Conservation (phyloP, 75 land plant species). For the Selaginella tamariscina region DNA sequence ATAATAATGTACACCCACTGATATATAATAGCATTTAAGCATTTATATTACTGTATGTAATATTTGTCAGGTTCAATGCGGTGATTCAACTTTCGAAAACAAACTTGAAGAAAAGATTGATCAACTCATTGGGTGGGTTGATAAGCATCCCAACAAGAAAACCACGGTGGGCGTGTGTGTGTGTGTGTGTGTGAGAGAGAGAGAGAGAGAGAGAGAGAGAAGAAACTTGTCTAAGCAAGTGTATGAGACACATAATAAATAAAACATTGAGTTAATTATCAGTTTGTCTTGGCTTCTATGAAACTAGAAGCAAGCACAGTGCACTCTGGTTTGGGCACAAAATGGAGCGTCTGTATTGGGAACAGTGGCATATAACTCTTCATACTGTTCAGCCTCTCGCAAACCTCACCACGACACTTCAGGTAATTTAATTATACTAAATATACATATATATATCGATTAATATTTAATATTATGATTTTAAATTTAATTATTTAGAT, state of each 20-base stretch:
- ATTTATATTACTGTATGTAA: too few relatives aligned
- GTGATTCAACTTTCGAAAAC: slow-evolving; percentile 63
- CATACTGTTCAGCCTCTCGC: slow-evolving; percentile 39
- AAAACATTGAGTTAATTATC: too few relatives aligned
- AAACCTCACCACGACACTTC: slow-evolving; percentile 15
- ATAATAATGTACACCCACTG: not conserved
- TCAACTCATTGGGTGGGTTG: slow-evolving; percentile 68
- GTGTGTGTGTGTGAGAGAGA: too few relatives aligned
- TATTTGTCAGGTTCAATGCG: slow-evolving; percentile 99
- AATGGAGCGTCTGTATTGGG: slow-evolving; percentile 78
- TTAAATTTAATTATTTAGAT: too few relatives aligned
- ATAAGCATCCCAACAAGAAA: slow-evolving; percentile 93
- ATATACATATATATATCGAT: too few relatives aligned
- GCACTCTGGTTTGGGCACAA: slow-evolving; percentile 80
- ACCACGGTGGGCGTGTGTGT: too few relatives aligned
- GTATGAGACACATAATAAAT: too few relatives aligned
- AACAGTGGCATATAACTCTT: slow-evolving; percentile 71
- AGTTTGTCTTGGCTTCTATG: slow-evolving; percentile 85
- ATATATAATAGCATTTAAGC: not conserved
- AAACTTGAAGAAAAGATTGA: slow-evolving; percentile 92
- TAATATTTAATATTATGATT: too few relatives aligned
- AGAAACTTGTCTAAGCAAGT: too few relatives aligned
- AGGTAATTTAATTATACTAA: too few relatives aligned
- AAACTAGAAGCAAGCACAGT: slow-evolving; percentile 63
- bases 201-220: too few relatives aligned